These are phyloP conservation scores for Kwoniella sp. DNA, from an alignment of 768 basidiomycete genomes.

Conservation along the genomic window DNA sequence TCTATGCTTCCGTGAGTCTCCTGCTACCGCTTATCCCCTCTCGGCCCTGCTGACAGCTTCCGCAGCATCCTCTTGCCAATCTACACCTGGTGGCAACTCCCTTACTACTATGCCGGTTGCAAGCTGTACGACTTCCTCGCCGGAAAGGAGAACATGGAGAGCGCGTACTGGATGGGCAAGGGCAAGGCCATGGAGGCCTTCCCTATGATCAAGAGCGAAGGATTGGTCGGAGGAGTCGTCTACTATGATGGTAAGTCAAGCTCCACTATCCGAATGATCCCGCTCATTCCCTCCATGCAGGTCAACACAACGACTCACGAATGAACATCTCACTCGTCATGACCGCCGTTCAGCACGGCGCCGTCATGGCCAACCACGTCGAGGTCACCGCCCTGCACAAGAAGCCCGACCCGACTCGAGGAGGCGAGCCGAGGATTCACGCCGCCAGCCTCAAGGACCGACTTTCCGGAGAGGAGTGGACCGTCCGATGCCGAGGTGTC, in stretches of 20 bases:
- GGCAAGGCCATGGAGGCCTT: conserved; percentile 90
- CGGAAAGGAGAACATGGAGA: conserved; percentile 94
- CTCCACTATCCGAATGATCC: too few species aligned
- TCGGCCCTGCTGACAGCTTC: not conserved
- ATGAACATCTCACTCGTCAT: conserved; percentile 96
- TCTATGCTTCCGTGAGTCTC: conserved; percentile 67
- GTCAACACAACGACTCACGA: conserved; percentile 95
- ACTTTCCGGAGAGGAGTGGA: conserved; percentile 75
- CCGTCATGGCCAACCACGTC: conserved; percentile 80
- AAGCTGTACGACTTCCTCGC: conserved; percentile 95
- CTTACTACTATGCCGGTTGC: conserved; percentile 91
- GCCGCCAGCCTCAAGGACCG: conserved; percentile 76
- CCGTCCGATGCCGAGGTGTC: conserved; percentile 79
- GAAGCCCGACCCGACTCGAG: conserved; percentile 39
- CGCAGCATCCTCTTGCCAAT: conserved; percentile 85
- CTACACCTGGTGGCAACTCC: conserved; percentile 97
- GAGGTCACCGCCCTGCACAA: conserved; percentile 78
- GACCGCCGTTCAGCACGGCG: conserved; percentile 89
- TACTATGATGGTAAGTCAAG: conserved; percentile 92
- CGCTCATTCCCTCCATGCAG: too few species aligned
- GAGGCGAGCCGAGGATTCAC: conserved; percentile 59
- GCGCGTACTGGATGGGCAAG: conserved; percentile 89
- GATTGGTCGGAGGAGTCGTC: conserved; percentile 87
- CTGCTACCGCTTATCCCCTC: not conserved
- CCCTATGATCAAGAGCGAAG: conserved; percentile 90